These are phyloP conservation scores for Peziza echinospora DNA, from an alignment of 495 filamentous ascomycete genomes.

Conservation along the genomic window DNA sequence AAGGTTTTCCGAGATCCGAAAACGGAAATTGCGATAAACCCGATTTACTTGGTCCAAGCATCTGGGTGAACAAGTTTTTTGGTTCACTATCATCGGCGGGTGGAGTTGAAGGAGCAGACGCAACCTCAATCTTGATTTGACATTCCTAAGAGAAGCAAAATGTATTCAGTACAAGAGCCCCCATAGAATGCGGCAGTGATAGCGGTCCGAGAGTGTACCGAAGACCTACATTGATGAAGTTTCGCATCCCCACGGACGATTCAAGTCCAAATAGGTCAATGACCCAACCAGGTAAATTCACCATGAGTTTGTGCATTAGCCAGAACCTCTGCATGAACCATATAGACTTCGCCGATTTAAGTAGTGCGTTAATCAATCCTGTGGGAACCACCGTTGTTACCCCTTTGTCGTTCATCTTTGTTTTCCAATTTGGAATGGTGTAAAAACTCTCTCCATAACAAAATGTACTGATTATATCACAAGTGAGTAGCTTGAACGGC, in stretches of 20 bases:
- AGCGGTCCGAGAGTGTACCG: too few species aligned
- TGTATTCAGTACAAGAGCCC: too few species aligned
- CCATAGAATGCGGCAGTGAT: too few species aligned
- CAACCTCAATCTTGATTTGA: too few species aligned
- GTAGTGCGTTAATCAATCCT: background rate
- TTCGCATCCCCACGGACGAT: background rate
- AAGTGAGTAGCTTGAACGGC: background rate
- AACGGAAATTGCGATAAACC: too few species aligned
- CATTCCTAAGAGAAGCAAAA: too few species aligned
- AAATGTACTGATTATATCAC: slow-evolving; percentile 1
- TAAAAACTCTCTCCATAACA: background rate
- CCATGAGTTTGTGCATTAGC: background rate
- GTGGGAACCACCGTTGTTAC: background rate
- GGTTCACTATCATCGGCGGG: too few species aligned
- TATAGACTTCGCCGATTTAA: background rate
- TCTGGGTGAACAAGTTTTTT: too few species aligned
- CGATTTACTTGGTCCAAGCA: too few species aligned
- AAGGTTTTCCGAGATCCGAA: too few species aligned
- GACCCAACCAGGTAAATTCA: background rate
- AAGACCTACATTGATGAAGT: background rate
- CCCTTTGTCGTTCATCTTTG: background rate
- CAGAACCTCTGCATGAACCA: background rate
- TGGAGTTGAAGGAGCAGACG: too few species aligned
- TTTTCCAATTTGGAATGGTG: background rate
- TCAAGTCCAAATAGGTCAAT: background rate